Evolutionary conservation across 306 rosid genomes (phyloP).

Genomic region (Begonia peltatifolia): DNA sequence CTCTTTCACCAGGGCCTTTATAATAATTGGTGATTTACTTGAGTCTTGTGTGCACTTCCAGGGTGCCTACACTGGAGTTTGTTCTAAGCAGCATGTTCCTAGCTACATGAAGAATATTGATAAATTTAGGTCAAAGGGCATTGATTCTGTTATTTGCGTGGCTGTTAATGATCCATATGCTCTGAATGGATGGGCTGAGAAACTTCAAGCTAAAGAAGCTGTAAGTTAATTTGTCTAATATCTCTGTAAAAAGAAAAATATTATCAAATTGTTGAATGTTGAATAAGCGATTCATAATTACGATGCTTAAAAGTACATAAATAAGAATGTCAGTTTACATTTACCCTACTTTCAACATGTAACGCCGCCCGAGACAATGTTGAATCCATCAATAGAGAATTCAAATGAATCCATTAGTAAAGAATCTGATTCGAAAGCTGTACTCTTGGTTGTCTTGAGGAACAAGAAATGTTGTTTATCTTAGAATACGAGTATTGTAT

Average conservation of each 20-base stretch:
- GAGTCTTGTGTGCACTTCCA: conserved; percentile 11
- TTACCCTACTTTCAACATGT: too few species aligned
- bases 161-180: conserved; percentile 76
- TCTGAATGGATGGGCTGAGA: conserved; percentile 81
- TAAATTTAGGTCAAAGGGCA: conserved; percentile 64
- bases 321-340: too few species aligned
- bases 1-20: not conserved
- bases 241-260: not conserved
- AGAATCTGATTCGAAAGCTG: too few species aligned
- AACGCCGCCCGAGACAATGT: too few species aligned
- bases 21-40: not conserved
- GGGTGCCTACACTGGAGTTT: conserved; percentile 97
- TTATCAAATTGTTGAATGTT: not conserved
- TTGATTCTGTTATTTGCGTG: conserved; percentile 77
- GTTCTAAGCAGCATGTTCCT: conserved; percentile 84
- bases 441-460: too few species aligned
- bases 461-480: too few species aligned
- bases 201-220: conserved; percentile 58
- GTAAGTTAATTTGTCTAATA: conserved; percentile 28
- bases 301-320: too few species aligned
- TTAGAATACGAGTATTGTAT: too few species aligned
- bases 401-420: too few species aligned
- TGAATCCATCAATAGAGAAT: too few species aligned
- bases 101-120: conserved; percentile 60
- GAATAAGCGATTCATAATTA: too few species aligned